Conservation (phyloP, 768 basidiomycete genomes). For the Russula ochroleuca region DNA sequence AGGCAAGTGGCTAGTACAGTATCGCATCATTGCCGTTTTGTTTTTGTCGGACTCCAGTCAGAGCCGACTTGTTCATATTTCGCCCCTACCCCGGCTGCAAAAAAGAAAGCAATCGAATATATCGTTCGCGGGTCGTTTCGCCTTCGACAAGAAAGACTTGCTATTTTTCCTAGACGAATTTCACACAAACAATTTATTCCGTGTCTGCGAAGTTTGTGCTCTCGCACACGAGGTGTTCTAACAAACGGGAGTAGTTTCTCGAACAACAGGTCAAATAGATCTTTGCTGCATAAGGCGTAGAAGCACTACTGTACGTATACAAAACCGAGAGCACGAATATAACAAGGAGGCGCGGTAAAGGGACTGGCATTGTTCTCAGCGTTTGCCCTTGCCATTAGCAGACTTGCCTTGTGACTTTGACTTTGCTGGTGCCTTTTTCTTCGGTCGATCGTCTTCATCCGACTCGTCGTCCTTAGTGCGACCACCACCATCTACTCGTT, state of each 20-base stretch:
- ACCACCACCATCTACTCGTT: constrained; percentile 36
- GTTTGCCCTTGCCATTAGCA: constrained; percentile 32
- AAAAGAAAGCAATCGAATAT: not conserved
- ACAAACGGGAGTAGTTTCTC: not conserved
- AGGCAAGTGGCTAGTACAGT: constrained; percentile 84
- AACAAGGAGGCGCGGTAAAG: not conserved
- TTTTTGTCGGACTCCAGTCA: no score
- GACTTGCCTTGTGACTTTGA: constrained; percentile 29
- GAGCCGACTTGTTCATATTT: not conserved
- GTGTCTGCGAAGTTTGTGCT: not conserved
- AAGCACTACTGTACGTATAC: constrained; percentile 23
- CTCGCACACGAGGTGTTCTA: no score
- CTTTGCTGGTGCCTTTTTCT: constrained; percentile 38
- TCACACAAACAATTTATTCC: not conserved
- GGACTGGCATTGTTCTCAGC: constrained; percentile 5
- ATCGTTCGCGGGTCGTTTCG: no score
- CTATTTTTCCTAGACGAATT: no score
- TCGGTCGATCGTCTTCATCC: constrained; percentile 41
- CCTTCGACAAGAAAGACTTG: no score
- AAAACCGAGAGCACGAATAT: constrained; percentile 17
- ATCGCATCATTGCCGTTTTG: no score
- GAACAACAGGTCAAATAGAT: not conserved
- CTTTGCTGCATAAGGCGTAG: not conserved
- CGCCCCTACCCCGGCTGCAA: not conserved
- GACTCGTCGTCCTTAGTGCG: constrained; percentile 34